Percentiles rank a stretch among this genome's conserved stretches.
phyloP scores from a whole-genome alignment of 371 early-diverging fungal species.

The Dinochytrium kinnereticum region DNA sequence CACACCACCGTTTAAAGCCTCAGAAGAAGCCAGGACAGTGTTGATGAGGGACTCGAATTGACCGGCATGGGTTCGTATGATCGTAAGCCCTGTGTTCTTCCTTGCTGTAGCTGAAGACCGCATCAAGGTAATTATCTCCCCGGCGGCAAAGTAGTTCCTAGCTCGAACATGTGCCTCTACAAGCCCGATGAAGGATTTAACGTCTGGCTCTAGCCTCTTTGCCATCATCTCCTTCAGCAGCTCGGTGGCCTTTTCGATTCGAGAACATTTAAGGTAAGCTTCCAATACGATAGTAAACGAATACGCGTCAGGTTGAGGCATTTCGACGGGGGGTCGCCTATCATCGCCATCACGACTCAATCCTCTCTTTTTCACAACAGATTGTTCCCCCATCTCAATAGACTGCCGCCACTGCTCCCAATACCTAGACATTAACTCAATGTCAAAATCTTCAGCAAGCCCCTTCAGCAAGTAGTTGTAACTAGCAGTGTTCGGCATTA shows the following conservation, averaged over 20 bases:
- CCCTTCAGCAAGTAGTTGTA: slow-evolving; percentile 35
- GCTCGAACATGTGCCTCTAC: slow-evolving; percentile 24
- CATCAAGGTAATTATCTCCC: slow-evolving; percentile 30
- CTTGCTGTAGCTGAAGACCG: slow-evolving; percentile 8
- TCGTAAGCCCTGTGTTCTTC: background rate
- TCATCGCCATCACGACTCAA: too few relatives aligned
- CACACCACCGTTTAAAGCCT: background rate
- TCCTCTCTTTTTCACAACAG: too few relatives aligned
- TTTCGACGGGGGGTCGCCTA: background rate
- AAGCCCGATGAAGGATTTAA: slow-evolving; percentile 14
- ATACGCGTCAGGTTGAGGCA: slow-evolving; percentile 28
- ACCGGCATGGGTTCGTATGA: background rate
- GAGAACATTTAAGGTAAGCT: slow-evolving; percentile 25
- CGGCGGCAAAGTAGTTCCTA: slow-evolving; percentile 29
- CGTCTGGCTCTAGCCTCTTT: slow-evolving; percentile 15
- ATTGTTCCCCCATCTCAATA: too few relatives aligned
- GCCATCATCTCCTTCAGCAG: slow-evolving; percentile 29
- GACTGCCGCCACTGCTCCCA: slow-evolving; percentile 42
- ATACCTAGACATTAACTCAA: slow-evolving; percentile 34
- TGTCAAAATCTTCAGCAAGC: slow-evolving; percentile 32
- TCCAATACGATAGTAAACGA: slow-evolving; percentile 37
- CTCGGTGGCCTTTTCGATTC: slow-evolving; percentile 25
- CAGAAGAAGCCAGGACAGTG: slow-evolving; percentile 1
- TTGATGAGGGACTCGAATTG: slow-evolving; percentile 30
- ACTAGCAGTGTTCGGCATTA: slow-evolving; percentile 1